Evolutionary conservation across 371 early-diverging fungal species (phyloP), one percentile per base, ranked within the genome.

Genomic region (Rhizopus arrhizus): DNA sequence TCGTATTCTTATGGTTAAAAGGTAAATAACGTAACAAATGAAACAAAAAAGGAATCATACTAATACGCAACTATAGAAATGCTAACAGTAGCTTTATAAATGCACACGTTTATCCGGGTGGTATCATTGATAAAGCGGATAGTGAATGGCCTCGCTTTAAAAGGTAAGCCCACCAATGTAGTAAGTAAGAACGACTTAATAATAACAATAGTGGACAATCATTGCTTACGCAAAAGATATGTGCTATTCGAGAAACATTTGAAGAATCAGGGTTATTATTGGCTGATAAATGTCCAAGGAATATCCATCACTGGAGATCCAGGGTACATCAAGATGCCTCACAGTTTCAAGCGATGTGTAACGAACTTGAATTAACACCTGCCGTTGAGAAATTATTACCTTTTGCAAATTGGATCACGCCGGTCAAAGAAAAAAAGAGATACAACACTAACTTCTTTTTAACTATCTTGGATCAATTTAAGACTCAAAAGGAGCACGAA

Each of bases 371-470:
- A 0, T 33, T 82, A 28, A 49, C 58, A 29, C 88, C 89, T 10
- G 76, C 79, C 0, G 74, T 83, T 3, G 71, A 65, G 22, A 58
- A 65, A 4, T 64, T 89, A 10, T 64, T 68, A 2, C 86, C 80
- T 7, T 86, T 91, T 67, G 84, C 89, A 1, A 85, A 86, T 54
- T 94, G 95, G 93, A 82, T 89, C 34, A 93, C 93, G 10, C 95
- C 95, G 11, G 62, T 74, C 5, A 67, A 78, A 0, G 84, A 87
- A 66, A 61, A 75, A 42, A 80, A 77, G 53, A 83, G 95, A 29
- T 94, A 89, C 70, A 85, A 89, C 54, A 89, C 93, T 5, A 79
- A 81, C 5, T 94, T 94, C 63, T 91, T 83, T 66, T 58, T 92
- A 57, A 83, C 88, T 3, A 77, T 92, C 0, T 59, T 75, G 16